Base-by-base conservation (phyloP, 2,329 filamentous ascomycete species). In the Colletotrichum camelliae region DNA sequence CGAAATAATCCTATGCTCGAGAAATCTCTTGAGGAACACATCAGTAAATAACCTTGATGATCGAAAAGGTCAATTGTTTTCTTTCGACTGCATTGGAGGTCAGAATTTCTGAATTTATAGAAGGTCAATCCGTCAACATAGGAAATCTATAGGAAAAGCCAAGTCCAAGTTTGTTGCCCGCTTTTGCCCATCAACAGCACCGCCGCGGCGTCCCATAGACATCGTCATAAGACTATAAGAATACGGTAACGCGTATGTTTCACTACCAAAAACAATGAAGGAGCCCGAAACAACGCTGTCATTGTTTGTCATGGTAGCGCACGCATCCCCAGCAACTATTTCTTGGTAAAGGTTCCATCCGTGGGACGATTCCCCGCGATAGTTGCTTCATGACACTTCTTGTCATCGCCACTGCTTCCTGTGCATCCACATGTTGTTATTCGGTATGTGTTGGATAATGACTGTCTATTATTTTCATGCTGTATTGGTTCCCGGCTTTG, bases 391-490 rank as follows among this genome's bases (percentile, higher is more conserved):
- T 10, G 6, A 0, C 5, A 21, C 43, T 48, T 9, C 9, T 48
- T 18, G 7, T 48, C 43, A 48, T 48, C 5, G 43, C 5, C n/a
- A 7, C 10, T 48, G 43, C 43, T 48, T 48, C 10, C 1, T 0
- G 1, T n/a, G 5, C 21, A 48, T 21, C 2, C 5, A 12, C 12
- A 3, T 48, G 0, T 48, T n/a, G 12, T 48, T n/a, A 1, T 43
- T 39, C 7, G 29, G 29, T 37, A 15, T 3, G 1, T 16, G 1
- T 6, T 7, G 15, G 13, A 16, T 1, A 39, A 5, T 43, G 37
- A 10, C 37, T 10, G 37, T 10, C 8, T 39, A 39, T 39, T 16
- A 9, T 0, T 21, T 21, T 21, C 21, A 21, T 21, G 21, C 21
- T 21, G 21, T 21, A 21, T 21, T 21, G 21, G 21, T 21, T 21